These are phyloP conservation scores for Musa balbisiana DNA, from an alignment of 202 grass and related monocot species.

Conservation along the genomic window DNA sequence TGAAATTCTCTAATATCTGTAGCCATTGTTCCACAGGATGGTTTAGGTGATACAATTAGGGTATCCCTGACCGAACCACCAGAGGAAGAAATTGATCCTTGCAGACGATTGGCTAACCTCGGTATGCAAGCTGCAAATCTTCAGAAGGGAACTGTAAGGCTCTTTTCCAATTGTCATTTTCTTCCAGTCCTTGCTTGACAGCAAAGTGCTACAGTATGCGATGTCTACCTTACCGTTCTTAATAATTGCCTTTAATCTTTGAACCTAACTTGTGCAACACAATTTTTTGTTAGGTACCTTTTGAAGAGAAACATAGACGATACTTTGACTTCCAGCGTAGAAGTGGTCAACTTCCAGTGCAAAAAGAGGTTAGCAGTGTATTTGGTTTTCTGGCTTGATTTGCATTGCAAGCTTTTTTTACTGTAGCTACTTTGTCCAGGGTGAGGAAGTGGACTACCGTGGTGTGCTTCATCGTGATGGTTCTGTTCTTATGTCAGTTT, in stretches of 20 bases:
- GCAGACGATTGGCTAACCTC: conserved; percentile 77
- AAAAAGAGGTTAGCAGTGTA: conserved; percentile 73
- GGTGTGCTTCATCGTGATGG: conserved; percentile 96
- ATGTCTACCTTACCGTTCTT: conserved; percentile 1
- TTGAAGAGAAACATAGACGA: conserved; percentile 91
- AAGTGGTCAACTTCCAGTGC: conserved; percentile 88
- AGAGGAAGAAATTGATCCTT: conserved; percentile 96
- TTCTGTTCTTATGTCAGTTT: conserved; percentile 93
- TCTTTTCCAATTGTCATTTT: conserved; percentile 14
- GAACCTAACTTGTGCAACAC: conserved; percentile 20
- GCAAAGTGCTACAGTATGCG: background rate
- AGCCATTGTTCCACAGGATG: conserved; percentile 60
- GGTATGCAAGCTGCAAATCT: conserved; percentile 58
- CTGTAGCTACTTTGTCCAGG: conserved; percentile 42
- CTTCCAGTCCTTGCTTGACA: conserved; percentile 13
- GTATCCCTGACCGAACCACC: conserved; percentile 97
- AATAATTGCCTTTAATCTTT: conserved; percentile 9
- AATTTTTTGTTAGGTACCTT: conserved; percentile 45
- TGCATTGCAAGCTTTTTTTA: conserved; percentile 6
- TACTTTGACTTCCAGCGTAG: conserved; percentile 97
- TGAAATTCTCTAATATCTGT: background rate
- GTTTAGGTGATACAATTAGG: conserved; percentile 93
- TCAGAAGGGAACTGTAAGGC: conserved; percentile 78
- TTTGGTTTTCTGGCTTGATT: conserved; percentile 4
- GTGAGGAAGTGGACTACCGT: conserved; percentile 96